A percentile compares a stretch with the other conserved stretches of the same genome.
phyloP scores from a whole-genome alignment of 768 basidiomycete species.

The Suillus variegatus region DNA sequence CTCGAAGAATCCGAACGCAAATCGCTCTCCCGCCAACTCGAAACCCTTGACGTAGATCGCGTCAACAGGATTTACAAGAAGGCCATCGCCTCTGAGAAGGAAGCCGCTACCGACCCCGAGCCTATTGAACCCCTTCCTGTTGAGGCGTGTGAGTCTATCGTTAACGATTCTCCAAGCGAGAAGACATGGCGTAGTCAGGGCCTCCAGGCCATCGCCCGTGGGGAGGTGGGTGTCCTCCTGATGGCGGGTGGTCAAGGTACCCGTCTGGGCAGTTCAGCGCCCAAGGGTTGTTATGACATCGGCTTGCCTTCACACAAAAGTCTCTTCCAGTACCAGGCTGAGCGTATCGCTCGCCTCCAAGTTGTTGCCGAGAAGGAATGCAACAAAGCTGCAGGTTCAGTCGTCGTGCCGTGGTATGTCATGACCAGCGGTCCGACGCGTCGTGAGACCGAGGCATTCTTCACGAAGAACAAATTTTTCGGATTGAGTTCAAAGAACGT shows the following conservation, averaged over 20 bases:
- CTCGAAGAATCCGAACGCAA: conserved; percentile 66
- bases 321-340: conserved; percentile 97
- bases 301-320: conserved; percentile 90
- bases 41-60: conserved; percentile 80
- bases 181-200: conserved; percentile 78
- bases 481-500: conserved; percentile 81
- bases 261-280: conserved; percentile 85
- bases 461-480: conserved; percentile 74
- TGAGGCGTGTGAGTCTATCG: conserved; percentile 66
- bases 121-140: conserved; percentile 82
- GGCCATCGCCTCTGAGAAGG: conserved; percentile 68
- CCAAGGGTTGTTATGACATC: conserved; percentile 99
- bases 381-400: conserved; percentile 55
- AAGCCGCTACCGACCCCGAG: conserved; percentile 45
- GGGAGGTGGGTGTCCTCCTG: conserved; percentile 91
- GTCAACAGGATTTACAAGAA: conserved; percentile 87
- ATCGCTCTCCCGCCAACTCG: conserved; percentile 70
- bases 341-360: conserved; percentile 87
- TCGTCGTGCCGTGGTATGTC: conserved; percentile 93
- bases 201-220: conserved; percentile 74
- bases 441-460: conserved; percentile 82
- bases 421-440: conserved; percentile 99
- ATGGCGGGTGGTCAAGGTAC: conserved; percentile 99
- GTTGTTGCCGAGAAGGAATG: conserved; percentile 62
- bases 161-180: conserved; percentile 54